These are phyloP conservation scores for Cladophialophora immunda DNA, from an alignment of 2,329 filamentous ascomycete species.

Conservation along the genomic window DNA sequence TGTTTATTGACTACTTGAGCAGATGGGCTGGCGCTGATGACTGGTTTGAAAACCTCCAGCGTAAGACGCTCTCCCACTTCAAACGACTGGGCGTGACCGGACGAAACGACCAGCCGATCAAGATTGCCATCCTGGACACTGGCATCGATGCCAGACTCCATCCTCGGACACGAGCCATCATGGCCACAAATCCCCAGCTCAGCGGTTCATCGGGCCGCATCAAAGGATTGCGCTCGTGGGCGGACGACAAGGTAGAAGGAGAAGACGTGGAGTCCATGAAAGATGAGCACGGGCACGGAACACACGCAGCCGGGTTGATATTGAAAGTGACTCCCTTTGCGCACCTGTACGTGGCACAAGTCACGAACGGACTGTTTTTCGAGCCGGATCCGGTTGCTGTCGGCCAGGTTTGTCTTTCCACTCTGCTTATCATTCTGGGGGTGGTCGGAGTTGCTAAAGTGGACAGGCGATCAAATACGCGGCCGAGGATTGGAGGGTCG, in stretches of 20 bases:
- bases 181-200: slow-evolving; percentile 22
- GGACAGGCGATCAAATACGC: slow-evolving; percentile 41
- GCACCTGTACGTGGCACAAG: slow-evolving; percentile 31
- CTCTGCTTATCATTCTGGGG: too few species aligned
- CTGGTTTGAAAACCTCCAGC: too few species aligned
- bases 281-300: slow-evolving; percentile 32
- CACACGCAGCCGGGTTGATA: slow-evolving; percentile 25
- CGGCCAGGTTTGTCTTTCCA: background rate
- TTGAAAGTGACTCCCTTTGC: slow-evolving; percentile 28
- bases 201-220: background rate
- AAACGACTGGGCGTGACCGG: background rate
- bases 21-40: too few species aligned
- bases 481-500: slow-evolving; percentile 35
- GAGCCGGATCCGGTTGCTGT: background rate
- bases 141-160: slow-evolving; percentile 7
- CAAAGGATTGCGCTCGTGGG: background rate
- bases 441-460: background rate
- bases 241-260: background rate
- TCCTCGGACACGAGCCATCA: too few species aligned
- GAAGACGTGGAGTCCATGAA: slow-evolving; percentile 5
- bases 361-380: slow-evolving; percentile 7
- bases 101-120: slow-evolving; percentile 15
- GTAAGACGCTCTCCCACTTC: too few species aligned
- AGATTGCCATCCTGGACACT: slow-evolving; percentile 30
- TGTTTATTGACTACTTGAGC: too few species aligned